Evolutionary conservation across 495 filamentous ascomycete genomes (phyloP).

Genomic region (Aspergillus incahuasiensis): DNA sequence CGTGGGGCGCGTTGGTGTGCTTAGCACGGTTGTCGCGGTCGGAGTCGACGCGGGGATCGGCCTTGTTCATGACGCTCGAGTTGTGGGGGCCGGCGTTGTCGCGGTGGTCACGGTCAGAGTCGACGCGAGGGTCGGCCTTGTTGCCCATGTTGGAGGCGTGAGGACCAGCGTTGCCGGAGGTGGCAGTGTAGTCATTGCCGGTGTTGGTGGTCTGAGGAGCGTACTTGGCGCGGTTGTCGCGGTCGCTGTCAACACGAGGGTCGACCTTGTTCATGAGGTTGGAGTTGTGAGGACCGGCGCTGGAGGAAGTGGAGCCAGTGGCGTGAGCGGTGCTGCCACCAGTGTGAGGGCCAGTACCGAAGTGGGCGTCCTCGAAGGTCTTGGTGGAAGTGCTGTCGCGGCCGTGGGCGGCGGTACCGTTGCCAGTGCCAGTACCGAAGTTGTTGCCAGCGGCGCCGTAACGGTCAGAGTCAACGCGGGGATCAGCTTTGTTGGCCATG

Average conservation of each 20-base stretch:
- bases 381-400: background rate
- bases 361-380: background rate
- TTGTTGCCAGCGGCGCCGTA: constrained; percentile 3
- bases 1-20: background rate
- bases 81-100: constrained; percentile 32
- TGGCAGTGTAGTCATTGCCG: background rate
- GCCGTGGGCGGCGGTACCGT: background rate
- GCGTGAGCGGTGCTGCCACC: background rate
- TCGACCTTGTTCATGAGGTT: constrained; percentile 44
- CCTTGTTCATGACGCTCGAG: constrained; percentile 52
- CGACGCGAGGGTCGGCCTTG: constrained; percentile 48
- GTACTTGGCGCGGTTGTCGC: constrained; percentile 3
- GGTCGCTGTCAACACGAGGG: constrained; percentile 33
- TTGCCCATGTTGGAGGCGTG: constrained; percentile 43
- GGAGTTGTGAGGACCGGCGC: constrained; percentile 37
- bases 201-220: background rate
- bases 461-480: constrained; percentile 33
- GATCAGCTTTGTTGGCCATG: constrained; percentile 45
- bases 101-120: constrained; percentile 42
- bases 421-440: too few relatives aligned
- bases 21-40: constrained; percentile 7
- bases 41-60: constrained; percentile 35
- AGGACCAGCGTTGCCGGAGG: constrained; percentile 31
- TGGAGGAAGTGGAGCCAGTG: constrained; percentile 8
- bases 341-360: background rate